phyloP scores from a whole-genome alignment of 2,329 filamentous ascomycete genomes.

The Colletotrichum euphorbiae region DNA sequence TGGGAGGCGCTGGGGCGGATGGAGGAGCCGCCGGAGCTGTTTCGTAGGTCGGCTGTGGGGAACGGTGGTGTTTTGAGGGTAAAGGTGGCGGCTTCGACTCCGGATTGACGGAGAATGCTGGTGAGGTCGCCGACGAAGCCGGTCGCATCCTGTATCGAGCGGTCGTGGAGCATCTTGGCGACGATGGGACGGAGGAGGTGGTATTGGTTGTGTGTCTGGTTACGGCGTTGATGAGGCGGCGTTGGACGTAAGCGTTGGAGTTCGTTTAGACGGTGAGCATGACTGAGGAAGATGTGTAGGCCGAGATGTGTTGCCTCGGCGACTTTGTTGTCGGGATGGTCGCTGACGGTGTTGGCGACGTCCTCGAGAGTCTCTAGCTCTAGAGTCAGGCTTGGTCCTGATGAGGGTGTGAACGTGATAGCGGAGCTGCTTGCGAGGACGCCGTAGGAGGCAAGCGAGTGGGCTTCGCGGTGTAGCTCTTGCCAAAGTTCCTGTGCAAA shows the following conservation, averaged over 20 bases:
- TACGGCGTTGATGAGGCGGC: slow-evolving; percentile 52
- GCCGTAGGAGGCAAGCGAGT: slow-evolving; percentile 76
- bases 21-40: slow-evolving; percentile 45
- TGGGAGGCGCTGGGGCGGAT: slow-evolving; percentile 57
- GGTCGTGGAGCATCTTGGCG: slow-evolving; percentile 59
- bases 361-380: slow-evolving; percentile 63
- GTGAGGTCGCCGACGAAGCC: slow-evolving; percentile 58
- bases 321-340: slow-evolving; percentile 58
- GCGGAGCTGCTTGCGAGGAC: slow-evolving; percentile 72
- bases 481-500: slow-evolving; percentile 91
- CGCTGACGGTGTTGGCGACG: slow-evolving; percentile 44
- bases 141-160: slow-evolving; percentile 53
- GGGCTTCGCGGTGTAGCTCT: slow-evolving; percentile 86
- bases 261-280: slow-evolving; percentile 82
- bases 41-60: slow-evolving; percentile 44
- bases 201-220: slow-evolving; percentile 60
- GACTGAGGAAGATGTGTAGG: slow-evolving; percentile 80
- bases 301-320: slow-evolving; percentile 75
- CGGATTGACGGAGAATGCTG: slow-evolving; percentile 58
- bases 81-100: slow-evolving; percentile 56
- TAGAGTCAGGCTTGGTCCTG: slow-evolving; percentile 70
- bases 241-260: slow-evolving; percentile 72
- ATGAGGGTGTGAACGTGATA: slow-evolving; percentile 66
- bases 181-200: slow-evolving; percentile 65
- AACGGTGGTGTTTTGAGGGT: slow-evolving; percentile 54